Evolutionary conservation across 768 basidiomycete species (phyloP), one percentile per base, ranked within the genome.

Genomic region (Kwoniella botswanensis): DNA sequence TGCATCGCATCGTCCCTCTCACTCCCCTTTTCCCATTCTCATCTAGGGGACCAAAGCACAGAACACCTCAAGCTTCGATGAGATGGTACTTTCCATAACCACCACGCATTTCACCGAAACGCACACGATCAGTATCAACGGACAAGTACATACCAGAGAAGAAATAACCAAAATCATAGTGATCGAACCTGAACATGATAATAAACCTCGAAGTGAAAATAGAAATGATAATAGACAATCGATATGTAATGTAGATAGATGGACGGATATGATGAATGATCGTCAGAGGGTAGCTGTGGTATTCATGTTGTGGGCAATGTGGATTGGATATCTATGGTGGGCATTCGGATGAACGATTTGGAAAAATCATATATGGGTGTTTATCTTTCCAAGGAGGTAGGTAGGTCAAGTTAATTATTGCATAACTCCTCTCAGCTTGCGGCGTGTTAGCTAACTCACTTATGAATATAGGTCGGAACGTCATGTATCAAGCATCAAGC

Each of bases 91-190:
- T 43, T 73, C 72, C 6, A 57, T 76, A 10, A 74, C 69, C 15
- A 68, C 75, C 4, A 35, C 64, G 12, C 54, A 71, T 29, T 63
- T 41, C 6, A 26, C 13, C 18, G 67, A 73, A 50, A 63, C 41
- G n/a, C 15, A 41, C 44, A 53, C 55, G 5, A 71, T 63, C 1
- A 26, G 35, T 13, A 60, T 76, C 21, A 74, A 76, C 52, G 75
- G 75, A 4, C 67, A 54, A 9, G 18, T 46, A 15, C 29, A 68
- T 26, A 52, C 35, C 13, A n/a, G 70, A 46, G 75, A 73, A n/a
- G 75, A 76, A 53, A 56, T 59, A 2, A 76, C 72, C 13, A 76
- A 63, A 59, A 74, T 76, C 3, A 68, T 58, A 56, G 67, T 74
- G 42, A 71, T 76, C 41, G 75, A 76, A 50, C 75, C 75, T 10